Conservation (phyloP, 768 basidiomycete species). For the Mycena filopes region DNA sequence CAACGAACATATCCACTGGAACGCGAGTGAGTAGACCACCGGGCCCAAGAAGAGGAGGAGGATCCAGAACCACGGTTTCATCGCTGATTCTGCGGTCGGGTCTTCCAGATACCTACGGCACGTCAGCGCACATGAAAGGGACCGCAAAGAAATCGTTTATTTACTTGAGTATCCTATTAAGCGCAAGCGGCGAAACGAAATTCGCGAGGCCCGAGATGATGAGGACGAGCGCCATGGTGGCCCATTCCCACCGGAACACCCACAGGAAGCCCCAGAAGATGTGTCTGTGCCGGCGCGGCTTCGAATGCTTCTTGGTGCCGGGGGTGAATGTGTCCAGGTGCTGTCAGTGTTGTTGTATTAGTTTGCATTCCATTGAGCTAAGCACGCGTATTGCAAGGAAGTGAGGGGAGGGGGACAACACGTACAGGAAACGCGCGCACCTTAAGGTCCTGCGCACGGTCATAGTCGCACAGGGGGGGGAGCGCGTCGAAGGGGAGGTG, state of each 20-base stretch:
- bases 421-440: conserved; percentile 43
- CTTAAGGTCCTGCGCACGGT: conserved; percentile 43
- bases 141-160: conserved; percentile 4
- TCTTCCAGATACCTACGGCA: conserved; percentile 64
- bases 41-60: conserved; percentile 60
- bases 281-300: too few relatives aligned
- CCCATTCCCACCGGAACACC: conserved; percentile 41
- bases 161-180: conserved; percentile 52
- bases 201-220: conserved; percentile 37
- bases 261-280: conserved; percentile 55
- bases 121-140: neutral
- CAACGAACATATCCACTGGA: conserved; percentile 63
- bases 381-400: too few relatives aligned
- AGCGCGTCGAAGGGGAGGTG: conserved; percentile 63
- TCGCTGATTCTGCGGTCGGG: conserved; percentile 53
- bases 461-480: conserved; percentile 72
- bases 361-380: neutral
- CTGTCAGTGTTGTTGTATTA: neutral
- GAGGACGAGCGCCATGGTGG: conserved; percentile 41
- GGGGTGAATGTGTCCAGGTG: conserved; percentile 15
- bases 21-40: conserved; percentile 49
- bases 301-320: conserved; percentile 8
- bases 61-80: conserved; percentile 80
- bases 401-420: too few relatives aligned
- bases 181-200: conserved; percentile 50